Conservation (phyloP, 2,329 filamentous ascomycete species). For the Gnomoniopsis smithogilvyi region DNA sequence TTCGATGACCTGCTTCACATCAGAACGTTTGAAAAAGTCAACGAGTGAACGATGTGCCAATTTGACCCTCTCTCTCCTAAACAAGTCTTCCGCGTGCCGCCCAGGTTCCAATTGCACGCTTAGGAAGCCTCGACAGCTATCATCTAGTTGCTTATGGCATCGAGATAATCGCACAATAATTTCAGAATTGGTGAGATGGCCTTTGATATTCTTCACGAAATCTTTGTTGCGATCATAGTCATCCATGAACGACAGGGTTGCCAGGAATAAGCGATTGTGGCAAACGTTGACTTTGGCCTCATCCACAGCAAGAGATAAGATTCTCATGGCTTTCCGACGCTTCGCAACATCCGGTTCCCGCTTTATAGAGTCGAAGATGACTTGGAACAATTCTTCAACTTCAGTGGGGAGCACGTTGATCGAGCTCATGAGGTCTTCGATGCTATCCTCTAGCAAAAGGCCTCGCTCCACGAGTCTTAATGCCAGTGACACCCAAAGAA, state of each 20-base stretch:
- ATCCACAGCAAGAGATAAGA: background rate
- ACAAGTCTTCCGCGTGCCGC: background rate
- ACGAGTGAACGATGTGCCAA: background rate
- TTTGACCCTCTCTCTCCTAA: background rate
- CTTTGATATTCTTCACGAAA: background rate
- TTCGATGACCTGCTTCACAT: background rate
- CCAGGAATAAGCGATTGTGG: accelerated
- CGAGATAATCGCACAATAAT: background rate
- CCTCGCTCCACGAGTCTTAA: slow-evolving; percentile 15
- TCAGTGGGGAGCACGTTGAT: slow-evolving; percentile 14
- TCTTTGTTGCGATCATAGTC: background rate
- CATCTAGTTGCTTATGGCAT: background rate
- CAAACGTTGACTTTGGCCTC: accelerated
- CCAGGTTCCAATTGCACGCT: background rate
- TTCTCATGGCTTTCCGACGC: background rate
- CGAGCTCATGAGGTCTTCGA: slow-evolving; percentile 10
- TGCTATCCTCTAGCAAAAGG: slow-evolving; percentile 9
- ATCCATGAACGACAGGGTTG: background rate
- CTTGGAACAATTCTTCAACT: slow-evolving; percentile 13
- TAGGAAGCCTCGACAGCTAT: background rate
- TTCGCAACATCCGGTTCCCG: background rate
- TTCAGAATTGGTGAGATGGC: background rate
- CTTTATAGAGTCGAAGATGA: slow-evolving; percentile 10
- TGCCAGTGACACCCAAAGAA: slow-evolving; percentile 20
- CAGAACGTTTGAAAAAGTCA: background rate